Evolutionary conservation across 2,329 filamentous ascomycete species (phyloP).

Genomic region (Colletotrichum sp.): DNA sequence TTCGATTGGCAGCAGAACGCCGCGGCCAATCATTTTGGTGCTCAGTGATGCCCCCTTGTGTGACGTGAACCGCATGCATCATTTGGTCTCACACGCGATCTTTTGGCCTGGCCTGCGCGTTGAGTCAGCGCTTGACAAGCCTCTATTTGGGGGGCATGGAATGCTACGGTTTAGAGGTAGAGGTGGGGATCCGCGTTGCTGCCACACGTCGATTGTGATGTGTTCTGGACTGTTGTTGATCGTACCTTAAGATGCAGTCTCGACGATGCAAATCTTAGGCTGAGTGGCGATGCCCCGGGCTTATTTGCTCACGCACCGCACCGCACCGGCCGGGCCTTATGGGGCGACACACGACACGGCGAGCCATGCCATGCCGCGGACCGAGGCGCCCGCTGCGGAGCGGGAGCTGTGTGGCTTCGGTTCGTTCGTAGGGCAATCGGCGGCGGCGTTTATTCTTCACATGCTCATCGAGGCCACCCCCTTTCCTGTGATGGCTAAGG

Average conservation of each 20-base stretch:
- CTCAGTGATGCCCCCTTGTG: background rate
- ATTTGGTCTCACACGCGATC: background rate
- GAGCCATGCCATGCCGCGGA: background rate
- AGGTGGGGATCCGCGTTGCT: background rate
- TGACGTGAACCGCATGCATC: background rate
- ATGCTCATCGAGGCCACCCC: background rate
- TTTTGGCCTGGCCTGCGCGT: background rate
- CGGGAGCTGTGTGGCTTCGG: background rate
- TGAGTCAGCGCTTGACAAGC: background rate
- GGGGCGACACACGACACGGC: background rate
- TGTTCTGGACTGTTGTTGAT: background rate
- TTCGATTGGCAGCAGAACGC: background rate
- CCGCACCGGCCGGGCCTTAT: background rate
- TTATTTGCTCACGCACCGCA: background rate
- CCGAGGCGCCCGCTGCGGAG: background rate
- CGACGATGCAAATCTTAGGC: background rate
- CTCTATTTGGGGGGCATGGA: background rate
- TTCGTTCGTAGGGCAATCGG: background rate
- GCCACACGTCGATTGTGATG: background rate
- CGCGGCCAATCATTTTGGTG: background rate
- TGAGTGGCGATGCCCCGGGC: background rate
- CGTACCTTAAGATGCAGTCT: background rate
- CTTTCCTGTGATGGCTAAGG: too few relatives aligned
- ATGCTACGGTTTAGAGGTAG: too few relatives aligned
- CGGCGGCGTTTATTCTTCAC: background rate